These are phyloP conservation scores for Trichoderma sp. DNA, from an alignment of 2,329 filamentous ascomycete species.

Conservation along the genomic window DNA sequence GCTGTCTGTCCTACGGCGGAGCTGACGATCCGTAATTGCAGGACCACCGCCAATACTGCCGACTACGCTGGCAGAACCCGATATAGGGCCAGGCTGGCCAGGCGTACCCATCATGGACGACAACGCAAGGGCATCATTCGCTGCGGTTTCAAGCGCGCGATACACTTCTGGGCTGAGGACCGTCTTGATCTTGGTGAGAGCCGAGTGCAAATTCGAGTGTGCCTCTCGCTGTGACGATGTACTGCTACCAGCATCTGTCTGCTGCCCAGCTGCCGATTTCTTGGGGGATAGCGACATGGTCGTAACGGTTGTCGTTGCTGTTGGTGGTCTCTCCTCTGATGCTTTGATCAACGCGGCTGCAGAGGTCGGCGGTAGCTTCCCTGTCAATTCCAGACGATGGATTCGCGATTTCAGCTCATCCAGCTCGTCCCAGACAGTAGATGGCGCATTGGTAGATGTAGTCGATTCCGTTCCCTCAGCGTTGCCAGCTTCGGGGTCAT, in stretches of 20 bases:
- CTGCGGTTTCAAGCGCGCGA: conserved; percentile 75
- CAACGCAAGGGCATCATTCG: conserved; percentile 77
- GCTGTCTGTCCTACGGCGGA: conserved; percentile 87
- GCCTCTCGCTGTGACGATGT: conserved; percentile 54
- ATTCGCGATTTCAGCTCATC: conserved; percentile 95
- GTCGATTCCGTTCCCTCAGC: conserved; percentile 80
- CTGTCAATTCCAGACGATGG: conserved; percentile 83
- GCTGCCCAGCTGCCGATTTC: conserved; percentile 44
- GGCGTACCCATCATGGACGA: conserved; percentile 74
- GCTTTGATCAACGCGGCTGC: conserved; percentile 74
- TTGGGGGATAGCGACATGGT: conserved; percentile 90
- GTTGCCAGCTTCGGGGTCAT: conserved; percentile 38
- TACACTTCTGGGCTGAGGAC: conserved; percentile 72
- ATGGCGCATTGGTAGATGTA: conserved; percentile 82
- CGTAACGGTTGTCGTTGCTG: conserved; percentile 87
- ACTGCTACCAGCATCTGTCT: conserved; percentile 42
- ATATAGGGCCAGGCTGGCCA: conserved; percentile 68
- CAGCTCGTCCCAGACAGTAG: conserved; percentile 96
- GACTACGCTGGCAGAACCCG: conserved; percentile 65
- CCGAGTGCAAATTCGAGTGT: conserved; percentile 78
- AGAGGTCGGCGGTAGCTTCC: conserved; percentile 81
- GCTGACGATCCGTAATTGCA: conserved; percentile 73
- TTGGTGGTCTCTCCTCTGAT: conserved; percentile 80
- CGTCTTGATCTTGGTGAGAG: conserved; percentile 74
- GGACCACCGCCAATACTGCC: conserved; percentile 41